Evolutionary conservation across 2,329 filamentous ascomycete species (phyloP).

Genomic region (Fusarium sp.): DNA sequence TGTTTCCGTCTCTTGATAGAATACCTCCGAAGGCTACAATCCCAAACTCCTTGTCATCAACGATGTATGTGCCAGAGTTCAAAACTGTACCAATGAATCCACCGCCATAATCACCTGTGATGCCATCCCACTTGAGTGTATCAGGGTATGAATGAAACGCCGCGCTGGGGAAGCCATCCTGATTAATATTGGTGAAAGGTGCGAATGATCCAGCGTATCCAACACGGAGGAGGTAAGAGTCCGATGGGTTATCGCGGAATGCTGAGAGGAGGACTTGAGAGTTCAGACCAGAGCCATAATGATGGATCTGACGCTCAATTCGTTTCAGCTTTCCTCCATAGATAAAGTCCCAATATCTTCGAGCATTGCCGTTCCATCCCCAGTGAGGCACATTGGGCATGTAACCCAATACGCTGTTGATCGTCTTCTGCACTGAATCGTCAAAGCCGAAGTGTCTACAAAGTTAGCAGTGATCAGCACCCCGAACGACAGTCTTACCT

Average conservation of each 20-base stretch:
- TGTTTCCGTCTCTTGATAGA: conserved; percentile 40
- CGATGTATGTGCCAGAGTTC: conserved; percentile 62
- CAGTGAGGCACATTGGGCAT: conserved; percentile 69
- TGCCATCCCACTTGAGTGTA: conserved; percentile 65
- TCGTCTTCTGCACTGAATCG: conserved; percentile 58
- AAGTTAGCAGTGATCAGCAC: background rate
- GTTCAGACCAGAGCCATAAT: conserved; percentile 70
- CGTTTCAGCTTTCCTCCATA: conserved; percentile 56
- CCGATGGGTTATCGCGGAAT: conserved; percentile 58
- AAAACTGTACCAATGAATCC: conserved; percentile 64
- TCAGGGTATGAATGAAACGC: conserved; percentile 69
- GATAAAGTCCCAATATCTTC: conserved; percentile 70
- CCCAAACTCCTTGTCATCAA: conserved; percentile 57
- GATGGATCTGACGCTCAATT: conserved; percentile 62
- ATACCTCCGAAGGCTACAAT: conserved; percentile 63
- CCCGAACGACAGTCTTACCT: conserved; percentile 43
- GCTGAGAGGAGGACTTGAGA: conserved; percentile 63
- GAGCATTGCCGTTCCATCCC: conserved; percentile 71
- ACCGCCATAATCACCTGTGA: conserved; percentile 67
- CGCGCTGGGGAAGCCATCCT: conserved; percentile 64
- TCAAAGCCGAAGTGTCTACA: conserved; percentile 61
- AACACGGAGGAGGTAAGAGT: conserved; percentile 63
- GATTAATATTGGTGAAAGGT: conserved; percentile 65
- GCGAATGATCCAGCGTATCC: conserved; percentile 66
- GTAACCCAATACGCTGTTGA: conserved; percentile 66